These are phyloP conservation scores for Raphidocelis subcapitata DNA, from an alignment of 139 green algal genomes.

Conservation along the genomic window DNA sequence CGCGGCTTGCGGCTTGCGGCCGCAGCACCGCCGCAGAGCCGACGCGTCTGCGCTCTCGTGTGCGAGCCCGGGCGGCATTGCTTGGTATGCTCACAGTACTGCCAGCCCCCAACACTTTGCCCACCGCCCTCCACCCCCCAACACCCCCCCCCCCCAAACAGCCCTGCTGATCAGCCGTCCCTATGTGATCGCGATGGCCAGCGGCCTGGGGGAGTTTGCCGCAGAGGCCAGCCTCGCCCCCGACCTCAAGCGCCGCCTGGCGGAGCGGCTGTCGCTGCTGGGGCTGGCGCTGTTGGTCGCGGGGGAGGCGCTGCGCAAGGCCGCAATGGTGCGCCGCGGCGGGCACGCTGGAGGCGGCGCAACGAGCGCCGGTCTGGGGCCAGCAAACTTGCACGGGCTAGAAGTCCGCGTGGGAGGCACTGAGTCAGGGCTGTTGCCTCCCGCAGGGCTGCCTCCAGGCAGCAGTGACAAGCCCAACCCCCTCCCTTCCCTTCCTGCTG, in stretches of 20 bases:
- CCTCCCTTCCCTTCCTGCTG: no score
- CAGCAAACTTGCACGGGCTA: no score
- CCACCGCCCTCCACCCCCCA: background rate
- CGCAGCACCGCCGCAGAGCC: background rate
- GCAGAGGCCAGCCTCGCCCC: conserved; percentile 26
- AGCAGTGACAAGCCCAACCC: no score
- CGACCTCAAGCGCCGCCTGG: conserved; percentile 19
- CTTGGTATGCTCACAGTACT: no score
- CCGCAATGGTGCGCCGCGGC: conserved; percentile 53
- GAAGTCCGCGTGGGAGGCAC: no score
- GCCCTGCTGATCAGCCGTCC: conserved; percentile 53
- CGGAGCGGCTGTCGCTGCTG: background rate
- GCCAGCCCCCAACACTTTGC: no score
- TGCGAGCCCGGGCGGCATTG: no score
- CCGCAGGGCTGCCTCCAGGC: no score
- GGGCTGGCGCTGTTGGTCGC: conserved; percentile 49
- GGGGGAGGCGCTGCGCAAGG: conserved; percentile 67
- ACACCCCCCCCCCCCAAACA: conserved; percentile 3
- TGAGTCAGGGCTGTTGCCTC: no score
- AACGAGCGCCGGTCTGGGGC: no score
- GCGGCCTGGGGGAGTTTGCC: conserved; percentile 39
- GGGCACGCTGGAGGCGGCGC: no score
- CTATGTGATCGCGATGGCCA: conserved; percentile 57
- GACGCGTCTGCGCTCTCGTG: no score
- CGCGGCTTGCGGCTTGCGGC: background rate